These are phyloP conservation scores for Rhamnella rubrinervis DNA, from an alignment of 331 rosid genomes.

Conservation along the genomic window DNA sequence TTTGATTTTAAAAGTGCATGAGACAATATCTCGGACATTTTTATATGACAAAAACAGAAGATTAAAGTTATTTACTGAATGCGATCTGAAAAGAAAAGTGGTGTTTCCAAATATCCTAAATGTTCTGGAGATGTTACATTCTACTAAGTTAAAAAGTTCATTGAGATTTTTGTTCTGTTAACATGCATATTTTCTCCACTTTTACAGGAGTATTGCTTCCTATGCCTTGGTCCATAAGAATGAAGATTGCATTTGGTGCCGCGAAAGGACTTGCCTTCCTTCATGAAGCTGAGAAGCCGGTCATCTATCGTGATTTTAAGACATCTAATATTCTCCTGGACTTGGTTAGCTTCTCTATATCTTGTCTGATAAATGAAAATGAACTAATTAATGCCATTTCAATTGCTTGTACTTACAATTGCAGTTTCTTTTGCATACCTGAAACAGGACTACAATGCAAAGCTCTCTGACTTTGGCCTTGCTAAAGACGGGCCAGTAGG, in stretches of 20 bases:
- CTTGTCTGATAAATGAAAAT: background rate
- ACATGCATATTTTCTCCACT: constrained; percentile 6
- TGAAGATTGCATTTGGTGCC: constrained; percentile 96
- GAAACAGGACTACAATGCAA: constrained; percentile 90
- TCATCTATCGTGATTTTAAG: constrained; percentile 96
- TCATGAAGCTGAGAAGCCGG: constrained; percentile 96
- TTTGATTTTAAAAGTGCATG: too few relatives aligned
- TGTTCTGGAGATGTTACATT: too few relatives aligned
- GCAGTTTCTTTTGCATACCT: constrained; percentile 17
- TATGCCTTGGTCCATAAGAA: constrained; percentile 91
- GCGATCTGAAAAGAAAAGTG: background rate
- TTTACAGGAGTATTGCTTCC: constrained; percentile 84
- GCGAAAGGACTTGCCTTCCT: constrained; percentile 99
- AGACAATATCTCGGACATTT: too few relatives aligned
- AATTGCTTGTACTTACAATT: constrained; percentile 12
- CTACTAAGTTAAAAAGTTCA: too few relatives aligned
- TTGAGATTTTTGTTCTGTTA: too few relatives aligned
- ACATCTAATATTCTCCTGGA: constrained; percentile 92
- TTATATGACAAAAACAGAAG: background rate
- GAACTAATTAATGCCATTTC: background rate
- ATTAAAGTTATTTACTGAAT: background rate
- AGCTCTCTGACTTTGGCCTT: constrained; percentile 96
- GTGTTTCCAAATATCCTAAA: background rate
- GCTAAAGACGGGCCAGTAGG: constrained; percentile 99
- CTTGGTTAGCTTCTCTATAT: constrained; percentile 46